Evolutionary conservation across 768 basidiomycete genomes (phyloP), one percentile per base, ranked within the genome.

Genomic region (Trametes cubensis): DNA sequence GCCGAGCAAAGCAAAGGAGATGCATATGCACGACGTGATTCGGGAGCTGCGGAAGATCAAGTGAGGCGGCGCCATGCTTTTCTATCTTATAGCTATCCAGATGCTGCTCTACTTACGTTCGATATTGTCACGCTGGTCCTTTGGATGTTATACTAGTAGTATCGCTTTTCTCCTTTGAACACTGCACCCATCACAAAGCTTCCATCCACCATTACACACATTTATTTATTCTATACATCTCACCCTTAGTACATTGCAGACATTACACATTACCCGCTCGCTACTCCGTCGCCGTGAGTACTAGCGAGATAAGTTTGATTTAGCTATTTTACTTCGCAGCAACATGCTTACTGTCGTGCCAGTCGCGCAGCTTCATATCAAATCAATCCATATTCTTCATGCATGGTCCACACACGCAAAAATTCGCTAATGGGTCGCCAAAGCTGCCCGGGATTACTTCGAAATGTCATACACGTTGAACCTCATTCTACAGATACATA

Each of bases 1-100:
- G 62, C 69, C 70, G 63, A 58, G 58, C 34, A 55, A 62, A 52
- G 65, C 68, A 48, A 75, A 74, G 62, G 76, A 74, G 6, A 73
- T 74, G 44, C 73, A 80, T 54, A 77, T 79, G 63, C 69, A 72
- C 13, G 79, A 81, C 51, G 78, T 79, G 47, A 78, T 81, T 52
- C 72, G 75, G 51, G 72, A 78, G 69, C 70, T 85, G 54, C 78
- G 83, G 58, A 73, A 71, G 61, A 73, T 81, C 71, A 79, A 69
- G 67, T 75, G 50, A 51, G 28, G 21, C 10, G 20, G 17, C 49
- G 28, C 6, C 3, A 6, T 11, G 13, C 4, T n/a, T 17, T 26
- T 52, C 23, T 58, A 54, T 55, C 50, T 46, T 53, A 42, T 48
- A 58, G 39, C 39, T 60, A 14, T 41, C 60, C 47, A 23, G 46